Percentiles rank a stretch among this genome's conserved stretches.
Conservation (phyloP, 2,329 filamentous ascomycete species). For the Neoascochyta sp. region DNA sequence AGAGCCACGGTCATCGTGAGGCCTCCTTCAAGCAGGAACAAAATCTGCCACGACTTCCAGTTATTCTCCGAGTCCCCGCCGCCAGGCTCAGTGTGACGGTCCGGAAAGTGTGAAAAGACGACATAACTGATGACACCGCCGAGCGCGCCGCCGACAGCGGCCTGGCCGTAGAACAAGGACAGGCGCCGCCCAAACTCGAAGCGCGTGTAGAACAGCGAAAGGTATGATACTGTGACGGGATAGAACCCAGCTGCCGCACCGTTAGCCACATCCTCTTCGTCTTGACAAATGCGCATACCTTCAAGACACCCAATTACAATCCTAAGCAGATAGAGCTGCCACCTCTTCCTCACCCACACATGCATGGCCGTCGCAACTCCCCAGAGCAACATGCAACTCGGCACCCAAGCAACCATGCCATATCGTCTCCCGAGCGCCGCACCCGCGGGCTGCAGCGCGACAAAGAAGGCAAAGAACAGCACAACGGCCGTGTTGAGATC, state of each 20-base stretch:
- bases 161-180: slow-evolving; percentile 56
- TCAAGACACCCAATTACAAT: slow-evolving; percentile 49
- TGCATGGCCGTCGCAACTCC: slow-evolving; percentile 49
- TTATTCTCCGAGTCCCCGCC: slow-evolving; percentile 2
- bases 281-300: slow-evolving; percentile 27
- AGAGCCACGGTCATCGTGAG: slow-evolving; percentile 47
- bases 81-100: slow-evolving; percentile 10
- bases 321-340: slow-evolving; percentile 48
- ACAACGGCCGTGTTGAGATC: slow-evolving; percentile 57
- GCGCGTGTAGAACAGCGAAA: slow-evolving; percentile 57
- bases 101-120: slow-evolving; percentile 46
- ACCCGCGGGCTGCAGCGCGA: slow-evolving; percentile 55
- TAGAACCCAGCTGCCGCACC: slow-evolving; percentile 53
- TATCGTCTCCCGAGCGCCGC: slow-evolving; percentile 57
- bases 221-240: slow-evolving; percentile 56
- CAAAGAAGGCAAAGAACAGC: slow-evolving; percentile 58
- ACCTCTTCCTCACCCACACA: slow-evolving; percentile 45
- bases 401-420: slow-evolving; percentile 55
- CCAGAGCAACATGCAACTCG: slow-evolving; percentile 55
- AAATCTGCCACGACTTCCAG: slow-evolving; percentile 51
- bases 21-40: slow-evolving; percentile 50
- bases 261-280: slow-evolving; percentile 11
- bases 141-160: slow-evolving; percentile 54
- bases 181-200: slow-evolving; percentile 55
- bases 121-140: slow-evolving; percentile 53